phyloP scores from a whole-genome alignment of 129 eudicot genomes.

The Arctium minus region DNA sequence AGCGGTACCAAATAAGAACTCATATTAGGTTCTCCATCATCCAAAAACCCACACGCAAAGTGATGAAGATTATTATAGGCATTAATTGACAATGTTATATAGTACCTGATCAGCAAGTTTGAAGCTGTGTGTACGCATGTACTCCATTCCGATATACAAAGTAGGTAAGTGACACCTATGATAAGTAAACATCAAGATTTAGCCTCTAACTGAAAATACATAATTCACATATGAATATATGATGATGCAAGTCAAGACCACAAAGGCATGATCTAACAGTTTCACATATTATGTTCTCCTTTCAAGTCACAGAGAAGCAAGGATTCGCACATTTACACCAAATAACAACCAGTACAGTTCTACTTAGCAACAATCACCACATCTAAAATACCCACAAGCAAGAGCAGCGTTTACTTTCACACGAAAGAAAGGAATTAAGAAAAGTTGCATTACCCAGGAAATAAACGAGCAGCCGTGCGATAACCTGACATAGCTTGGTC shows the following conservation, averaged over 20 bases:
- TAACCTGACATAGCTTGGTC: constrained; percentile 98
- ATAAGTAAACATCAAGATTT: constrained; percentile 35
- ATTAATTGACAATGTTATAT: background rate
- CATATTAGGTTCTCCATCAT: background rate
- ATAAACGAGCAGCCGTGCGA: constrained; percentile 96
- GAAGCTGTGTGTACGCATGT: constrained; percentile 95
- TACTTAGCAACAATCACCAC: background rate
- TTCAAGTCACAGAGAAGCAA: background rate
- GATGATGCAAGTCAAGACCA: background rate
- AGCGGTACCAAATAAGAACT: constrained; percentile 8
- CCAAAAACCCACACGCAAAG: background rate
- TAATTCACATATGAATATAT: constrained; percentile 15
- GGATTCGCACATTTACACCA: background rate
- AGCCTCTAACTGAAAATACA: constrained; percentile 15
- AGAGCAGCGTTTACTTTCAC: background rate
- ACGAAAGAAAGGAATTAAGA: background rate
- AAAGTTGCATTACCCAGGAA: constrained; percentile 71
- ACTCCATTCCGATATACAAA: constrained; percentile 94
- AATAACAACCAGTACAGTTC: background rate
- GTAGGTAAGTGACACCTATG: constrained; percentile 92
- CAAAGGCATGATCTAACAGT: background rate
- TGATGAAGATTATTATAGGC: background rate
- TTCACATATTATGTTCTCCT: background rate
- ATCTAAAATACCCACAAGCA: background rate
- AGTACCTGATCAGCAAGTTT: constrained; percentile 98